Evolutionary conservation across 1,284 basidiomycete species (phyloP).

Genomic region (Cerrena zonata): DNA sequence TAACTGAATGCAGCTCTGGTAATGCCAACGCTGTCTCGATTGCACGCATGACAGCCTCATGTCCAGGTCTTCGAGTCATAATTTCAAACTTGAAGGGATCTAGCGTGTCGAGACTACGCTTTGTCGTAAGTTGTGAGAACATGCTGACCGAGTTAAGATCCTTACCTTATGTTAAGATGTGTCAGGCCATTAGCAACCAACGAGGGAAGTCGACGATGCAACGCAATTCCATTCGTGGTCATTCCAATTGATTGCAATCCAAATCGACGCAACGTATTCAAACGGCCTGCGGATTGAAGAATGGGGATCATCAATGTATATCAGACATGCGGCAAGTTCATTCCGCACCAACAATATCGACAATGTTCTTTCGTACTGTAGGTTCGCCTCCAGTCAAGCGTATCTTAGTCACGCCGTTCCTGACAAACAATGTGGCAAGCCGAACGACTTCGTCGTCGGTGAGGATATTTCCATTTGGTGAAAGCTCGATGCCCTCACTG

Average conservation of each 20-base stretch:
- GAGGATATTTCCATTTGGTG: conserved; percentile 64
- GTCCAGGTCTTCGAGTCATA: conserved; percentile 74
- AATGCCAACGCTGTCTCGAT: conserved; percentile 58
- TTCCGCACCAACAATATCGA: conserved; percentile 64
- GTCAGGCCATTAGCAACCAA: conserved; percentile 72
- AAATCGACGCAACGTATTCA: conserved; percentile 49
- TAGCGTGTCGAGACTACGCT: conserved; percentile 75
- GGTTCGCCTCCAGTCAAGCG: conserved; percentile 86
- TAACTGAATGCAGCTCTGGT: conserved; percentile 52
- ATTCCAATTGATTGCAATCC: conserved; percentile 78
- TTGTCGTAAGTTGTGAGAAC: too few relatives aligned
- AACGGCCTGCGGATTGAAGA: conserved; percentile 36
- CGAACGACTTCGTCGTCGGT: conserved; percentile 73
- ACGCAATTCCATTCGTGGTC: conserved; percentile 78
- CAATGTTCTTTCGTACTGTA: conserved; percentile 75
- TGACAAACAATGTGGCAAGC: conserved; percentile 74
- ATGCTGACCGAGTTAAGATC: too few relatives aligned
- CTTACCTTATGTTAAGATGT: conserved; percentile 75
- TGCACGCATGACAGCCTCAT: conserved; percentile 67
- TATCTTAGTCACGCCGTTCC: conserved; percentile 80
- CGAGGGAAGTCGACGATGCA: conserved; percentile 66
- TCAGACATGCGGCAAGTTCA: conserved; percentile 8
- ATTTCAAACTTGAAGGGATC: conserved; percentile 85
- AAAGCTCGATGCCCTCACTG: conserved; percentile 70
- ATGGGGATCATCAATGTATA: conserved; percentile 8